Percentiles rank a stretch among this genome's conserved stretches.
Conservation (phyloP, 2,329 filamentous ascomycete species). For the Alternaria ethzedia region DNA sequence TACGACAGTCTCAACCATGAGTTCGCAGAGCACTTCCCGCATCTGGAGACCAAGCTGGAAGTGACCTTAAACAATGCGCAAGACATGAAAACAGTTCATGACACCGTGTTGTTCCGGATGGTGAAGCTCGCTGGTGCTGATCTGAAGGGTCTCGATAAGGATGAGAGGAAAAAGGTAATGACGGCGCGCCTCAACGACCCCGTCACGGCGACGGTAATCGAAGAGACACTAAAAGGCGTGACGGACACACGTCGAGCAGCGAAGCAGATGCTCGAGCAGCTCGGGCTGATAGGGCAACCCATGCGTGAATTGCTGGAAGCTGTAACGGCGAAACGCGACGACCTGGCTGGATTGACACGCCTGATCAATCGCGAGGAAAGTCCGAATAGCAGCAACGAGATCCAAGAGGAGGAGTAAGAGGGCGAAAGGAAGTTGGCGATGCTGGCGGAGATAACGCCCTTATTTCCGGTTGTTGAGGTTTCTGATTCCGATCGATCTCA, state of each 20-base stretch:
- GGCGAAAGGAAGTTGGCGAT: background rate
- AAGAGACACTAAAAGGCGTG: conserved; percentile 13
- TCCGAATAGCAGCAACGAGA: background rate
- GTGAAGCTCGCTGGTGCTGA: conserved; percentile 22
- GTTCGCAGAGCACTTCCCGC: background rate
- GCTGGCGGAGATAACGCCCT: background rate
- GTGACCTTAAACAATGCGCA: conserved; percentile 1
- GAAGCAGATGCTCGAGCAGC: conserved; percentile 5
- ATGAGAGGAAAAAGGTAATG: conserved; percentile 3
- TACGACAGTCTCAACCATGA: background rate
- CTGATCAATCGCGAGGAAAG: background rate
- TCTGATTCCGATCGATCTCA: background rate
- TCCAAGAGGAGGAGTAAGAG: background rate
- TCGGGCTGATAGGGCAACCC: conserved; percentile 7
- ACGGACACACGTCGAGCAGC: conserved; percentile 4
- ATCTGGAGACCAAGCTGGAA: conserved; percentile 3
- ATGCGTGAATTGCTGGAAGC: conserved; percentile 14
- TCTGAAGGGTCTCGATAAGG: background rate
- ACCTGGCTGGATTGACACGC: conserved; percentile 2
- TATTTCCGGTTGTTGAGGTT: background rate
- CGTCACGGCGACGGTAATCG: conserved; percentile 19
- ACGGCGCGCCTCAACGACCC: conserved; percentile 13
- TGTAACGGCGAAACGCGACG: conserved; percentile 8
- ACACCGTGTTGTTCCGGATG: conserved; percentile 6
- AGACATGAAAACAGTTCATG: conserved; percentile 4